Conservation (phyloP, 805 yeast genomes). For the Candida vartiovaarae region DNA sequence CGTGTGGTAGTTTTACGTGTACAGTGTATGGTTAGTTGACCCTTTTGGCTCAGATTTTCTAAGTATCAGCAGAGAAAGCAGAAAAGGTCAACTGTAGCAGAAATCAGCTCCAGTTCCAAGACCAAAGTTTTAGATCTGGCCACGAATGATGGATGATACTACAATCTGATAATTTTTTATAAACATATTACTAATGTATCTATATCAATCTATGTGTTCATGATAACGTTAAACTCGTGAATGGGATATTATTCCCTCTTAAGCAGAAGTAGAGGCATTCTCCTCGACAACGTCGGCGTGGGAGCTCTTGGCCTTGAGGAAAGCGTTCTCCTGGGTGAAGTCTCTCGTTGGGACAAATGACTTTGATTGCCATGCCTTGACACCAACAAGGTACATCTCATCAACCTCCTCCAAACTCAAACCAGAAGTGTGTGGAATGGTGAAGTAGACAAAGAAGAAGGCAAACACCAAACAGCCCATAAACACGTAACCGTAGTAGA, state of each 20-base stretch:
- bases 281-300: conserved; percentile 7
- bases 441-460: conserved; percentile 63
- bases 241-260: not conserved
- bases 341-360: conserved; percentile 43
- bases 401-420: conserved; percentile 79
- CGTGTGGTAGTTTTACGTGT: too few relatives aligned
- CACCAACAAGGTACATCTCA: conserved; percentile 42
- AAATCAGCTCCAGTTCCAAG: too few relatives aligned
- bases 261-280: not conserved
- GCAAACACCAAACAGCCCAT: conserved; percentile 54
- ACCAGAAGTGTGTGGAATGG: conserved; percentile 75
- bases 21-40: too few relatives aligned
- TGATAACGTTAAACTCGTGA: not conserved
- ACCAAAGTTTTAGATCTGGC: too few relatives aligned
- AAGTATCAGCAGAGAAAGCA: too few relatives aligned
- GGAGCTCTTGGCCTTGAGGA: conserved; percentile 18
- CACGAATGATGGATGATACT: too few relatives aligned
- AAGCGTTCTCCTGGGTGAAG: conserved; percentile 20
- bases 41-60: too few relatives aligned
- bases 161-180: too few relatives aligned
- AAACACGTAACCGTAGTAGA: conserved; percentile 63
- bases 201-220: not conserved
- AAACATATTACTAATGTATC: too few relatives aligned
- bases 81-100: too few relatives aligned
- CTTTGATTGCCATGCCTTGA: conserved; percentile 40